phyloP scores from a whole-genome alignment of 2,329 filamentous ascomycete species.

The Ophiostoma fasciatum region DNA sequence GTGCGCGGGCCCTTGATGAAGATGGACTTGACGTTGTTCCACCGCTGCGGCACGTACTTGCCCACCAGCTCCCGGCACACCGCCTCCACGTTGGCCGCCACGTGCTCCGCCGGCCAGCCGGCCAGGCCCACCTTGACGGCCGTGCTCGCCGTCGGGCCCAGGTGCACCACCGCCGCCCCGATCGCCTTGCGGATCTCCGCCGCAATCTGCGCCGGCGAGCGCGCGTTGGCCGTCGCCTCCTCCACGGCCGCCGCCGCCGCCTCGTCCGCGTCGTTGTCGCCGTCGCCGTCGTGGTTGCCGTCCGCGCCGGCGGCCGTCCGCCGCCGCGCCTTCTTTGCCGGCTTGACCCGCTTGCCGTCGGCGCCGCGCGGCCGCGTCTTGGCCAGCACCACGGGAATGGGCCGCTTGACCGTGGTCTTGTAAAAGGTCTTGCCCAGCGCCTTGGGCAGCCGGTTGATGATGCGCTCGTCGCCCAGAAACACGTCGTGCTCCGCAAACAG shows the following conservation, averaged over 20 bases:
- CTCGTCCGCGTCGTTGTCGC: slow-evolving; percentile 71
- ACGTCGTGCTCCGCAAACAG: slow-evolving; percentile 77
- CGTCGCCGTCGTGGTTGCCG: too few relatives aligned
- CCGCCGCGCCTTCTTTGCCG: slow-evolving; percentile 25
- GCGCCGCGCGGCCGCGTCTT: slow-evolving; percentile 45
- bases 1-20: slow-evolving; percentile 88
- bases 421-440: slow-evolving; percentile 88
- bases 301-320: slow-evolving; percentile 44
- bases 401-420: slow-evolving; percentile 67
- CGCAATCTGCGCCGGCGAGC: slow-evolving; percentile 52
- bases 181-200: slow-evolving; percentile 71
- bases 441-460: slow-evolving; percentile 58
- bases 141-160: slow-evolving; percentile 65
- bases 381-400: slow-evolving; percentile 64
- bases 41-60: slow-evolving; percentile 72
- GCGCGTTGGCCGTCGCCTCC: slow-evolving; percentile 21
- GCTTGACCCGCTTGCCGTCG: slow-evolving; percentile 41
- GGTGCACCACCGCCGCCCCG: slow-evolving; percentile 61
- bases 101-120: slow-evolving; percentile 56
- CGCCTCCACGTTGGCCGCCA: slow-evolving; percentile 67
- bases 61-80: slow-evolving; percentile 56
- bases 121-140: slow-evolving; percentile 67
- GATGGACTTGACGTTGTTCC: slow-evolving; percentile 70
- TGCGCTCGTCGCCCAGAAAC: slow-evolving; percentile 83
- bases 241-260: slow-evolving; percentile 57